These are phyloP conservation scores for Fagopyrum tataricum DNA, from an alignment of 148 eudicot genomes.

Conservation along the genomic window DNA sequence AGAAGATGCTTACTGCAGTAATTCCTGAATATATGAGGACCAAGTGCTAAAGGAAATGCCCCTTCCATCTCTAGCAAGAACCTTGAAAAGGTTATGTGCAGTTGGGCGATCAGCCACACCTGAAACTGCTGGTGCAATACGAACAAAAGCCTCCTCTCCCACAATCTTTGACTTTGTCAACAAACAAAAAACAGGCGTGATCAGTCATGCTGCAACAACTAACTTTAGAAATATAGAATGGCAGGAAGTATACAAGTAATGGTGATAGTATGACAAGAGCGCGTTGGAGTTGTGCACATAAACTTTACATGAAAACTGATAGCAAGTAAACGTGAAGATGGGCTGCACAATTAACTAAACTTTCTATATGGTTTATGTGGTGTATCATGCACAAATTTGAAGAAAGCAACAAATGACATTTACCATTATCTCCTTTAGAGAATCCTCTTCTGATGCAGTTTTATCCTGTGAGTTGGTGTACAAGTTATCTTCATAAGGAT, in stretches of 20 bases:
- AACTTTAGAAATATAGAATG: background rate
- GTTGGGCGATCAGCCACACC: constrained; percentile 86
- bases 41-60: constrained; percentile 65
- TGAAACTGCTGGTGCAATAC: constrained; percentile 81
- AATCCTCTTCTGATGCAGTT: constrained; percentile 33
- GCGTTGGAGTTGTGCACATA: background rate
- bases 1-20: constrained; percentile 59
- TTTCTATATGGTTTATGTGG: background rate
- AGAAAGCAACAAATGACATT: background rate
- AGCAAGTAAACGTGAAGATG: background rate
- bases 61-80: constrained; percentile 65
- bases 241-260: background rate
- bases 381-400: background rate
- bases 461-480: constrained; percentile 25
- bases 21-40: constrained; percentile 68
- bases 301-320: background rate
- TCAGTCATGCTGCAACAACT: background rate
- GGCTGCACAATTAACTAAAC: background rate
- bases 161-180: constrained; percentile 50
- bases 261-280: background rate
- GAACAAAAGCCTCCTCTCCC: constrained; percentile 76
- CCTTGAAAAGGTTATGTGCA: constrained; percentile 77
- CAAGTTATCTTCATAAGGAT: constrained; percentile 36
- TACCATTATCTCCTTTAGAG: constrained; percentile 35
- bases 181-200: constrained; percentile 17